Evolutionary conservation across 352 stramenopile genomes (phyloP), one percentile per base, ranked within the genome.

Genomic region (Pythium aristosporum): DNA sequence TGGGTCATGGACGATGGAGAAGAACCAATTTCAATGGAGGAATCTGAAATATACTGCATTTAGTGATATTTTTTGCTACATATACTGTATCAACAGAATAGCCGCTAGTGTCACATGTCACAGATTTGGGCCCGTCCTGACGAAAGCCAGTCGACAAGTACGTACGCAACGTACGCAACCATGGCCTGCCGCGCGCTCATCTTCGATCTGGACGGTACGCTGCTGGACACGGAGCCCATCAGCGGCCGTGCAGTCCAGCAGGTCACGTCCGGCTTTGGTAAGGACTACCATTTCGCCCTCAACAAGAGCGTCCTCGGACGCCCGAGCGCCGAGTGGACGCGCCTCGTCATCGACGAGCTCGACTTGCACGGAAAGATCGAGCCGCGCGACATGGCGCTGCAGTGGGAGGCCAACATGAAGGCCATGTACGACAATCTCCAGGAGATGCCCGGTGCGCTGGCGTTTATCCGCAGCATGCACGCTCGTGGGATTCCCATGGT

Each of bases 121-220:
- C 61, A 68, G 11, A 55, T 52, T 7, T 16, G 2, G 49, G 44
- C n/a, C 28, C 15, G 52, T 21, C 25, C 25, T 30, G 25, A 30
- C 25, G 25, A 30, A 30, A 30, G 25, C 25, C 25, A 30, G 25
- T 30, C 15, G 32, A 46, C 30, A 54, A 16, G 18, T 7, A 28
- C 30, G 18, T 8, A 37, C n/a, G 20, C 30, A 18, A 28, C 37
- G n/a, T 12, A 44, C 41, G 11, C 23, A 16, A 28, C 37, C 7
- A 41, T 41, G 36, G 61, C 37, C 48, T 61, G 63, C 20, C 63
- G 63, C 54, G 65, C 58, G n/a, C 53, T 72, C 42, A 88, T 94
- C 71, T 94, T 94, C 60, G 85, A 94, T 67, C 80, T 94, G 65
- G 85, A 94, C 65, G 85, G 85, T 54, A 94, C 85, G 41, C 65